Percentiles rank a stretch among this genome's conserved stretches.
phyloP scores from a whole-genome alignment of 2,329 filamentous ascomycete genomes.

The Arthroderma sp. region DNA sequence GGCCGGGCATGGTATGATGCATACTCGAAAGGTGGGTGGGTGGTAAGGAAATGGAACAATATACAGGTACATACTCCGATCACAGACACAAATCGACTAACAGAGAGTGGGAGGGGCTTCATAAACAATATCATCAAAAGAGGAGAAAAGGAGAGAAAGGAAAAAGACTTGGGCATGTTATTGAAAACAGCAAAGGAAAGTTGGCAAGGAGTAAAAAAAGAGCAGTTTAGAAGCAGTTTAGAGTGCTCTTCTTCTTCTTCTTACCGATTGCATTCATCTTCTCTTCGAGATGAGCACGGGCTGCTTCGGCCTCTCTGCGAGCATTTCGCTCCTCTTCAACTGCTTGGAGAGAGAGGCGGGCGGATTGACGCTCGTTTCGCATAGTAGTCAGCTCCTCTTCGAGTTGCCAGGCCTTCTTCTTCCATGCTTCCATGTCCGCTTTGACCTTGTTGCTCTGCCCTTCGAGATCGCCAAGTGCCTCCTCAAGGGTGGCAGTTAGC shows the following conservation, averaged over 20 bases:
- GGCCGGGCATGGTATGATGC: too few relatives aligned
- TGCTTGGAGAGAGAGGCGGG: slow-evolving; percentile 60
- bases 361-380: slow-evolving; percentile 45
- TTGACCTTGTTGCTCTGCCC: slow-evolving; percentile 84
- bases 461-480: slow-evolving; percentile 88
- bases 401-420: slow-evolving; percentile 65
- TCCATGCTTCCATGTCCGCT: slow-evolving; percentile 78
- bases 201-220: not conserved
- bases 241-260: slow-evolving; percentile 86
- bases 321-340: slow-evolving; percentile 96
- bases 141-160: slow-evolving; percentile 1
- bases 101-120: slow-evolving; percentile 2
- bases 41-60: not conserved
- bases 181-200: not conserved
- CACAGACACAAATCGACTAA: not conserved
- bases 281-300: slow-evolving; percentile 78
- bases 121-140: slow-evolving; percentile 13
- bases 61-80: not conserved
- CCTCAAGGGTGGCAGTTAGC: slow-evolving; percentile 85
- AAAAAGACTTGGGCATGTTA: not conserved
- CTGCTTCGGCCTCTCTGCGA: slow-evolving; percentile 76
- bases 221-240: slow-evolving; percentile 79
- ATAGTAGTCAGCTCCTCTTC: slow-evolving; percentile 48
- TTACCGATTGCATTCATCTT: slow-evolving; percentile 84
- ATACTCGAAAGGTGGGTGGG: too few relatives aligned